phyloP scores from a whole-genome alignment of 1,139 yeast genomes.

The Debaryomycetaceae sp. region DNA sequence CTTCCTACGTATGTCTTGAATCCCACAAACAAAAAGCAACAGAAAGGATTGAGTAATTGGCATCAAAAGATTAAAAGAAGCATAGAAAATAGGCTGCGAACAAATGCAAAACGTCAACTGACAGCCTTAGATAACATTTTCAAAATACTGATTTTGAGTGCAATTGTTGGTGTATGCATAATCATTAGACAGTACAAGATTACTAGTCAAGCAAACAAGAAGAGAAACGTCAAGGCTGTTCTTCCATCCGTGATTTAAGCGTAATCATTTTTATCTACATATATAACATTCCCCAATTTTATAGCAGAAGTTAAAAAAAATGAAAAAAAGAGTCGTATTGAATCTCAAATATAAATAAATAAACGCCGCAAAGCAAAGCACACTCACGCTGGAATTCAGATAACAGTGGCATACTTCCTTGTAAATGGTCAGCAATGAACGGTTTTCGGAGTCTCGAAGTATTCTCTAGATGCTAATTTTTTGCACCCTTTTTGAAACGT shows the following conservation, averaged over 20 bases:
- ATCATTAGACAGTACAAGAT: background rate
- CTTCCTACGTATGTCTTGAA: constrained; percentile 25
- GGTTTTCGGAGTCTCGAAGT: no score
- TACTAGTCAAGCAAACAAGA: background rate
- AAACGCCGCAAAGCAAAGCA: no score
- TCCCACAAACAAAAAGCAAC: constrained; percentile 16
- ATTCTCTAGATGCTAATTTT: no score
- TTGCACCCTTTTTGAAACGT: no score
- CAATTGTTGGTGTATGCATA: background rate
- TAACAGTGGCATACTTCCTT: no score
- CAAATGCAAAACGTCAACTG: background rate
- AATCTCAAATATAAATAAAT: no score
- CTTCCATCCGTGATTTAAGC: background rate
- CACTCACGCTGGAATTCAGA: no score
- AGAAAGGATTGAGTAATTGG: constrained; percentile 4
- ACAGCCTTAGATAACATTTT: constrained; percentile 3
- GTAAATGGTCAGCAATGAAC: no score
- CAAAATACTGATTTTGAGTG: background rate
- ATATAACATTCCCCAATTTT: no score
- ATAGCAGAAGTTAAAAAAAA: constrained; percentile 1
- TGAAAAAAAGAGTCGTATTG: no score
- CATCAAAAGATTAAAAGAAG: constrained; percentile 4
- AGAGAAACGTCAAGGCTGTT: background rate
- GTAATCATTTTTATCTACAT: background rate
- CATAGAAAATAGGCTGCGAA: background rate